phyloP scores from a whole-genome alignment of 2,329 filamentous ascomycete species.

The Dactylonectria estremocensis region DNA sequence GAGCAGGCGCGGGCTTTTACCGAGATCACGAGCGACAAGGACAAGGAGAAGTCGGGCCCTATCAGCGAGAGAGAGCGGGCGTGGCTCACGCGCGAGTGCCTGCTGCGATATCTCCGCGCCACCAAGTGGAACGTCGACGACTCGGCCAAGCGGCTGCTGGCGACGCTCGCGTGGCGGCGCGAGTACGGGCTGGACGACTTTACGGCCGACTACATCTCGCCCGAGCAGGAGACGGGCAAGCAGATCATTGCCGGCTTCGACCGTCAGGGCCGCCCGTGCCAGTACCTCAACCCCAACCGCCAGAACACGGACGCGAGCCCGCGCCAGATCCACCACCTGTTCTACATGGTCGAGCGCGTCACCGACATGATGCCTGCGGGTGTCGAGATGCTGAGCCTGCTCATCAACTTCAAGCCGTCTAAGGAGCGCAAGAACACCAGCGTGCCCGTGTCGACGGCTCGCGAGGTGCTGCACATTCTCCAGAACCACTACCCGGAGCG shows the following conservation, averaged over 20 bases:
- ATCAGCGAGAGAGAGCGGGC: constrained; percentile 86
- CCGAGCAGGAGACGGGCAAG: constrained; percentile 97
- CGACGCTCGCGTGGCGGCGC: constrained; percentile 88
- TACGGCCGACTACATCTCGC: constrained; percentile 88
- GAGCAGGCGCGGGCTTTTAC: constrained; percentile 79
- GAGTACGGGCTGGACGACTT: constrained; percentile 88
- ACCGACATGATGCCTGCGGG: constrained; percentile 90
- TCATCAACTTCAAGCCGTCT: constrained; percentile 92
- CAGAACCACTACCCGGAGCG: constrained; percentile 97
- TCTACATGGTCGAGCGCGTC: constrained; percentile 94
- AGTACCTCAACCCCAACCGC: constrained; percentile 89
- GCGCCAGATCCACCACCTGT: constrained; percentile 91
- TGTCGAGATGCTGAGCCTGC: constrained; percentile 87
- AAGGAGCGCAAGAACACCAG: constrained; percentile 80
- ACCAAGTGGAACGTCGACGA: constrained; percentile 89
- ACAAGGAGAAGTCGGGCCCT: constrained; percentile 72
- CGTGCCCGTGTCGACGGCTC: constrained; percentile 81
- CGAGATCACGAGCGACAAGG: constrained; percentile 70
- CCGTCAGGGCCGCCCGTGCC: constrained; percentile 85
- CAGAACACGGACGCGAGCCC: constrained; percentile 94
- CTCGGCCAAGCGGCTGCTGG: constrained; percentile 83
- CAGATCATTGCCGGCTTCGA: constrained; percentile 93
- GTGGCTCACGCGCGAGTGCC: constrained; percentile 93
- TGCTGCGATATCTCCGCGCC: constrained; percentile 92
- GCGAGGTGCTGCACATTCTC: constrained; percentile 89